Conservation (phyloP, 805 yeast genomes). For the Yueomyces sinensis region DNA sequence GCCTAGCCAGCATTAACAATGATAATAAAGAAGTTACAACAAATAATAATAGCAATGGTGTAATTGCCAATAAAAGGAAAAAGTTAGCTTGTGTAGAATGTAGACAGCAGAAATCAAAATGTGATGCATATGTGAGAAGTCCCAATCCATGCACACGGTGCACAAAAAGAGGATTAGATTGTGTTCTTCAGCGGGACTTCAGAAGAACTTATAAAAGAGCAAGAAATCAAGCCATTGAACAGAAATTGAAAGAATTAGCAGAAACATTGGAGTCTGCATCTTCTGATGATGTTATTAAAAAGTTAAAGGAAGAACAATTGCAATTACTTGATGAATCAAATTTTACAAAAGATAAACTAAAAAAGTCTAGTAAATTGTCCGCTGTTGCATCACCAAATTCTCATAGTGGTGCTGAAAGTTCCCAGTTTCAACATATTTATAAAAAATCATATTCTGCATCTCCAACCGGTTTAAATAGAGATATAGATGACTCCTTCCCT, state of each 20-base stretch:
- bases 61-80: too few relatives aligned
- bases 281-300: conserved; percentile 19
- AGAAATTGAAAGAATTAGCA: conserved; percentile 59
- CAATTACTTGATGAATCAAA: conserved; percentile 16
- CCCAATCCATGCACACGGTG: conserved; percentile 83
- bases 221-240: conserved; percentile 67
- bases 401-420: not conserved
- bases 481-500: too few relatives aligned
- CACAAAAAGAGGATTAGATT: conserved; percentile 48
- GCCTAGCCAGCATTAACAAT: too few relatives aligned
- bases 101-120: conserved; percentile 85
- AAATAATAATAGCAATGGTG: too few relatives aligned
- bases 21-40: too few relatives aligned
- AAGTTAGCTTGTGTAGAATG: conserved; percentile 92
- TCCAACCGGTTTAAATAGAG: not conserved
- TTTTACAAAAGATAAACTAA: conserved; percentile 18
- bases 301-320: conserved; percentile 16
- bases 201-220: conserved; percentile 86
- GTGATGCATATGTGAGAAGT: conserved; percentile 68
- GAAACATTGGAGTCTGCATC: conserved; percentile 30
- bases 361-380: not conserved
- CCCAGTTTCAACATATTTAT: not conserved
- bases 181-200: conserved; percentile 68
- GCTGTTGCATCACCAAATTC: not conserved
- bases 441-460: not conserved